Percentiles rank a stretch among this genome's conserved stretches.
These are phyloP conservation scores for Achaetomium macrosporum DNA, from an alignment of 2,329 filamentous ascomycete species.

Conservation along the genomic window DNA sequence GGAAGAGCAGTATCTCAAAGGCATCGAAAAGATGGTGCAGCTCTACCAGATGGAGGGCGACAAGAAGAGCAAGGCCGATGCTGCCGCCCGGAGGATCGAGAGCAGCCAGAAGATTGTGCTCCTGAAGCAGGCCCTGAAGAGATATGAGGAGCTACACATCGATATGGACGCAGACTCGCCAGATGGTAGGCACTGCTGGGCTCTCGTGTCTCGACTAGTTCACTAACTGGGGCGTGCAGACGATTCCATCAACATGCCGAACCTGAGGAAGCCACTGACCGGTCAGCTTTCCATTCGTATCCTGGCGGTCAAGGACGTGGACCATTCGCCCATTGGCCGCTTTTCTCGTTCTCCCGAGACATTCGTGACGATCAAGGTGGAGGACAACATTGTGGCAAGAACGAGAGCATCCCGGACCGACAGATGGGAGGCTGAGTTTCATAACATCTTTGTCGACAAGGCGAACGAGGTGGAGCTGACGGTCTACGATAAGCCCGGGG, in stretches of 20 bases:
- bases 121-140: constrained; percentile 88
- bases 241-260: constrained; percentile 93
- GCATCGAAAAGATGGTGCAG: constrained; percentile 98
- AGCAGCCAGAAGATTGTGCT: constrained; percentile 98
- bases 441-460: constrained; percentile 93
- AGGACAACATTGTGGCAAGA: constrained; percentile 84
- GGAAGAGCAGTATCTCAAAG: constrained; percentile 97
- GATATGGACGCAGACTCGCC: constrained; percentile 77
- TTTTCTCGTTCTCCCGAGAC: constrained; percentile 92
- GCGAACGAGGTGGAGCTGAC: constrained; percentile 97
- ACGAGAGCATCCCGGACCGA: constrained; percentile 82
- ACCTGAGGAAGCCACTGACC: constrained; percentile 90
- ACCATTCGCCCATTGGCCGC: constrained; percentile 77
- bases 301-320: constrained; percentile 85
- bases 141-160: constrained; percentile 96
- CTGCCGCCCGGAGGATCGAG: constrained; percentile 81
- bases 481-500: constrained; percentile 90
- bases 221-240: constrained; percentile 47
- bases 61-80: constrained; percentile 89
- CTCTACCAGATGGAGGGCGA: constrained; percentile 97
- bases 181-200: constrained; percentile 57
- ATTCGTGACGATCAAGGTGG: constrained; percentile 92
- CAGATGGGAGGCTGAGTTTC: constrained; percentile 84
- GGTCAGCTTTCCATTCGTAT: constrained; percentile 84
- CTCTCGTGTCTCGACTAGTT: background rate